Evolutionary conservation across 2,329 filamentous ascomycete genomes (phyloP).

Genomic region (Diplodia mutila): DNA sequence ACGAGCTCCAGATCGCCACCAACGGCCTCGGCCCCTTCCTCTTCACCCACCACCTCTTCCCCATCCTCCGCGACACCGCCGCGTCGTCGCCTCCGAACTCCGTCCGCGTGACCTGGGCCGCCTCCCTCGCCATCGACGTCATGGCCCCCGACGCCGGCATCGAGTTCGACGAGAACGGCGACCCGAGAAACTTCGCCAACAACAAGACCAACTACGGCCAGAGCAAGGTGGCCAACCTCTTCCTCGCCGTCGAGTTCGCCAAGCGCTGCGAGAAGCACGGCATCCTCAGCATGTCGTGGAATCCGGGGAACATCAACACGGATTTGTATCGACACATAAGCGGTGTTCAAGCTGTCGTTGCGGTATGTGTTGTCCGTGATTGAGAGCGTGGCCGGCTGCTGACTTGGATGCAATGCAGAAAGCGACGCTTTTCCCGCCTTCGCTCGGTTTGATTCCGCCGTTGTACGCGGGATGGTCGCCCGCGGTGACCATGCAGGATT

Average conservation of each 20-base stretch:
- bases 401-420: neutral
- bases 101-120: constrained; percentile 44
- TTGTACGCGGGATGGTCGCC: constrained; percentile 11
- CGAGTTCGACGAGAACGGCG: constrained; percentile 3
- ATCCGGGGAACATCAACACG: too few species aligned
- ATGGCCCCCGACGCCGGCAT: constrained; percentile 22
- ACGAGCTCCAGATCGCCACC: constrained; percentile 43
- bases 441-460: neutral
- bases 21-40: constrained; percentile 48
- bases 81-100: constrained; percentile 29
- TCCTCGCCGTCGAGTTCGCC: constrained; percentile 33
- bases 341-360: too few species aligned
- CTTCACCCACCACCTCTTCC: constrained; percentile 44
- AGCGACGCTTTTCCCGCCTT: neutral
- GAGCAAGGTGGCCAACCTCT: constrained; percentile 35
- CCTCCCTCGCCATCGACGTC: constrained; percentile 29
- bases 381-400: too few species aligned
- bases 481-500: constrained; percentile 28
- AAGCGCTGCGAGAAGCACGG: constrained; percentile 29
- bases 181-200: too few species aligned
- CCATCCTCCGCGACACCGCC: constrained; percentile 40
- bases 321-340: too few species aligned
- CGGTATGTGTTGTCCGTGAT: too few species aligned
- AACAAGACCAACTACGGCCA: constrained; percentile 31
- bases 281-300: constrained; percentile 28